Base-by-base conservation (phyloP, 306 rosid species). In the Pachyrhizus erosus region DNA sequence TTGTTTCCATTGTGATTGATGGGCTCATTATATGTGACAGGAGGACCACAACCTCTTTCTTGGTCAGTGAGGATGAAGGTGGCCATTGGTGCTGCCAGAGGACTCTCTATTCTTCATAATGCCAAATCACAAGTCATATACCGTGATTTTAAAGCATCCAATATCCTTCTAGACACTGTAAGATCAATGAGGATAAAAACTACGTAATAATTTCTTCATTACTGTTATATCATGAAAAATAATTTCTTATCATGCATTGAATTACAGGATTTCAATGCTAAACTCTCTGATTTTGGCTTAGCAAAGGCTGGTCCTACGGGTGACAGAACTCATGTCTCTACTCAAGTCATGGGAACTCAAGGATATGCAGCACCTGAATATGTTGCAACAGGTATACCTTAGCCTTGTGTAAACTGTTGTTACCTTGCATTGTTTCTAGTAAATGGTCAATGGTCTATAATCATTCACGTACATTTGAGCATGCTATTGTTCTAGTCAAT, bases 341-440 rank as follows among this genome's bases (percentile, higher is more conserved):
- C 98, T 54, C 94, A 87, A 85, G 98, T 94, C 82, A 86, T 94
- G 90, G 98, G 98, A 14, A 94, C 98, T 61, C 96, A 87, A 3
- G 98, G 98, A 82, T 94, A 94, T 69, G 97, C 97, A 2, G 98
- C 98, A 64, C 98, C 98, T 13, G 98, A 94, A 84, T 94, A 94
- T 83, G 90, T 94, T 62, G 97, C 98, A 23, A 94, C 98, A 88
- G 97, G 98, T 94, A 10, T 62, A 15, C 29, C 13, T 67, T 51
- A 43, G 18, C 67, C 57, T 58, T 77, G 61, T 40, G 1, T 27
- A 12, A 24, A 66, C 87, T 60, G 86, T 93, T 40, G 86, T 82
- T 82, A 91, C 89, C 48, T 78, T 70, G 43, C 67, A 9, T 72
- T 66, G 67, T 33, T 27, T 5, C 6, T 68, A 29, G 24, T 9